These are phyloP conservation scores for Fusarium sp. DNA, from an alignment of 2,329 filamentous ascomycete genomes.

Conservation along the genomic window DNA sequence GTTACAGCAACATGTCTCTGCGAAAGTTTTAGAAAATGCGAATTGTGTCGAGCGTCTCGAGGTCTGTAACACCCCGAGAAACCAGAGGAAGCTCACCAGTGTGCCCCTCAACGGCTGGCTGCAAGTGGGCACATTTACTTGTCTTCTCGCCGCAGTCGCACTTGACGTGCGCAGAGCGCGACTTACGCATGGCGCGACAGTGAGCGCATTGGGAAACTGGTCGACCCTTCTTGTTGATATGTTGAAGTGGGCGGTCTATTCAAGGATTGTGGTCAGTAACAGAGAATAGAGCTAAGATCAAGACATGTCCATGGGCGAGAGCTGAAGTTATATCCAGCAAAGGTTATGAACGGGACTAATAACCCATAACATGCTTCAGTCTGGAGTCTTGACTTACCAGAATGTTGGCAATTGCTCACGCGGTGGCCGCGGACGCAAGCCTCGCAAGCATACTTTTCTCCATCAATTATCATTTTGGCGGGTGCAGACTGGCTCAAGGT, in stretches of 20 bases:
- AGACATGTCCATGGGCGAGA: neutral
- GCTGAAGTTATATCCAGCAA: neutral
- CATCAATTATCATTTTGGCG: conserved; percentile 80
- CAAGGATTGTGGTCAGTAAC: conserved; percentile 34
- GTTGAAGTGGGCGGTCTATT: conserved; percentile 85
- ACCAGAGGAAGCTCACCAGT: conserved; percentile 57
- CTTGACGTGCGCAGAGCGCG: conserved; percentile 90
- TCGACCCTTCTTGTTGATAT: conserved; percentile 97
- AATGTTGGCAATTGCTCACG: conserved; percentile 97
- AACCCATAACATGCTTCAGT: neutral
- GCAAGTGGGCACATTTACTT: conserved; percentile 71
- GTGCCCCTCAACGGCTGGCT: conserved; percentile 65
- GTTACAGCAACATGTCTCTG: conserved; percentile 75
- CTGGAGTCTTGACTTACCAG: conserved; percentile 67
- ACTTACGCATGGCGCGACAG: conserved; percentile 95
- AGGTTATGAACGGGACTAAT: neutral
- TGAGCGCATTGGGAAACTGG: conserved; percentile 98
- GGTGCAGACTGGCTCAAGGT: conserved; percentile 15
- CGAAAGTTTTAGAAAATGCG: conserved; percentile 27
- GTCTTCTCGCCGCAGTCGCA: conserved; percentile 97
- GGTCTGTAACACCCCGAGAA: conserved; percentile 2
- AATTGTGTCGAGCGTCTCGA: conserved; percentile 10
- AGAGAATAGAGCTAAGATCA: neutral
- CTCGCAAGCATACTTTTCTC: conserved; percentile 97
- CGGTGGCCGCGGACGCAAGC: conserved; percentile 98